Conservation (phyloP, 2,329 filamentous ascomycete genomes). For the Penicillium polonicum region DNA sequence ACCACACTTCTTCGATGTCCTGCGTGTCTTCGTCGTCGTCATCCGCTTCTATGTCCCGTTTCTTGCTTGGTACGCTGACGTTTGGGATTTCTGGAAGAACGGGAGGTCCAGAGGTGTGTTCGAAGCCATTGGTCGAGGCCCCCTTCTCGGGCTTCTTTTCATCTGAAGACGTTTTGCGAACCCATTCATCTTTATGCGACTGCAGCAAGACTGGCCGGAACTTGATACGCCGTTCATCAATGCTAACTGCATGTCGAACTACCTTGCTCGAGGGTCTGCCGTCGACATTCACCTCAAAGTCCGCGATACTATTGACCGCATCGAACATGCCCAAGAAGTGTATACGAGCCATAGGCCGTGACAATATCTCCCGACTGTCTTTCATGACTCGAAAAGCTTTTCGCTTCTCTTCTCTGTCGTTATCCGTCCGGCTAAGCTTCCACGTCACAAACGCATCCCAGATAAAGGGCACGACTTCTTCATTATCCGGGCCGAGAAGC, state of each 20-base stretch:
- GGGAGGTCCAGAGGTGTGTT: neutral
- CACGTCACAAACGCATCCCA: conserved; percentile 55
- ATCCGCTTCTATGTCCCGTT: neutral
- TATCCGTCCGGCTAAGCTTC: conserved; percentile 14
- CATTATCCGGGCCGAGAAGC: conserved; percentile 71
- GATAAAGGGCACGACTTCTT: conserved; percentile 76
- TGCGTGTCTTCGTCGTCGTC: conserved; percentile 32
- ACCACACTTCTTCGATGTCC: conserved; percentile 71
- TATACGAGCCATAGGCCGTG: conserved; percentile 17
- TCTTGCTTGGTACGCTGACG: neutral
- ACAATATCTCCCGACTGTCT: conserved; percentile 74
- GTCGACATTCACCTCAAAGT: conserved; percentile 16
- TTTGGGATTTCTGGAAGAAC: conserved; percentile 4
- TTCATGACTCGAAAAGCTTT: conserved; percentile 70
- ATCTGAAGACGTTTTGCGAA: too few relatives aligned
- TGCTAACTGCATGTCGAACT: conserved; percentile 54
- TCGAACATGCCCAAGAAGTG: conserved; percentile 30
- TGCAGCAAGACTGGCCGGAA: conserved; percentile 38
- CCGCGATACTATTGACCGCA: conserved; percentile 27
- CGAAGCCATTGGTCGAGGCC: neutral
- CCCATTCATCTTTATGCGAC: neutral
- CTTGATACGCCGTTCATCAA: conserved; percentile 55
- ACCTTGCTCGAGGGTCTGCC: conserved; percentile 41
- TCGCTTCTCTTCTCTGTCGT: conserved; percentile 14
- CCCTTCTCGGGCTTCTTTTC: neutral